phyloP scores from a whole-genome alignment of 2,329 filamentous ascomycete species.

The Penicillium sp. region DNA sequence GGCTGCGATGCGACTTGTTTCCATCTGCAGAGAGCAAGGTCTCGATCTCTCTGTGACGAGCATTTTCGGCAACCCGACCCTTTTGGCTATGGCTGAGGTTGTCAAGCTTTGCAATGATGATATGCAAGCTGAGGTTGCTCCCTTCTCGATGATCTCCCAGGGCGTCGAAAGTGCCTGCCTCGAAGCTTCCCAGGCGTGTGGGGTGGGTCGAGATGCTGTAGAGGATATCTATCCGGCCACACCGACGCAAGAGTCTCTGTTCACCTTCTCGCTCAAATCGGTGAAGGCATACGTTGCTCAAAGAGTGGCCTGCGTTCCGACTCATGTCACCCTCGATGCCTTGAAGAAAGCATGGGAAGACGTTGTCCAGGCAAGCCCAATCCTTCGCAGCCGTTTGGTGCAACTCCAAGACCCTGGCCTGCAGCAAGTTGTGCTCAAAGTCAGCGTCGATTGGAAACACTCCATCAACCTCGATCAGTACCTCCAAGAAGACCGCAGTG shows the following conservation, averaged over 20 bases:
- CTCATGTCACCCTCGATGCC: slow-evolving; percentile 35
- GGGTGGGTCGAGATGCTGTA: slow-evolving; percentile 27
- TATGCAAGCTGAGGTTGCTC: slow-evolving; percentile 24
- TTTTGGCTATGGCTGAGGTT: slow-evolving; percentile 47
- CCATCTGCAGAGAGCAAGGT: slow-evolving; percentile 31
- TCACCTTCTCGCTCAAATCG: slow-evolving; percentile 49
- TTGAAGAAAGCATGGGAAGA: slow-evolving; percentile 50
- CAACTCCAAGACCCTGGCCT: slow-evolving; percentile 38
- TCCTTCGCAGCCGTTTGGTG: slow-evolving; percentile 50
- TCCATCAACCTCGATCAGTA: slow-evolving; percentile 27
- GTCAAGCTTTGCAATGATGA: slow-evolving; percentile 31
- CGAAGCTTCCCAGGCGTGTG: slow-evolving; percentile 42
- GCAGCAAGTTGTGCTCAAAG: slow-evolving; percentile 40
- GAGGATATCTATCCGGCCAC: slow-evolving; percentile 48
- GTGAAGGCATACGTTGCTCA: slow-evolving; percentile 49
- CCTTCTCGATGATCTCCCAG: slow-evolving; percentile 38
- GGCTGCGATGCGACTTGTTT: slow-evolving; percentile 37
- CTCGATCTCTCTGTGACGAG: slow-evolving; percentile 39
- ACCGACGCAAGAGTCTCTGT: slow-evolving; percentile 45
- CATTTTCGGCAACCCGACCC: slow-evolving; percentile 36
- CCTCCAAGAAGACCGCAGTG: slow-evolving; percentile 26
- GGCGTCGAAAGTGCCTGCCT: slow-evolving; percentile 32
- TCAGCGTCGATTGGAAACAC: slow-evolving; percentile 34
- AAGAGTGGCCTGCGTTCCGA: slow-evolving; percentile 41
- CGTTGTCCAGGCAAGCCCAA: slow-evolving; percentile 43